A percentile compares a stretch with the other conserved stretches of the same genome.
Evolutionary conservation across 495 filamentous ascomycete genomes (phyloP).

Genomic region (Neurospora pannonica): DNA sequence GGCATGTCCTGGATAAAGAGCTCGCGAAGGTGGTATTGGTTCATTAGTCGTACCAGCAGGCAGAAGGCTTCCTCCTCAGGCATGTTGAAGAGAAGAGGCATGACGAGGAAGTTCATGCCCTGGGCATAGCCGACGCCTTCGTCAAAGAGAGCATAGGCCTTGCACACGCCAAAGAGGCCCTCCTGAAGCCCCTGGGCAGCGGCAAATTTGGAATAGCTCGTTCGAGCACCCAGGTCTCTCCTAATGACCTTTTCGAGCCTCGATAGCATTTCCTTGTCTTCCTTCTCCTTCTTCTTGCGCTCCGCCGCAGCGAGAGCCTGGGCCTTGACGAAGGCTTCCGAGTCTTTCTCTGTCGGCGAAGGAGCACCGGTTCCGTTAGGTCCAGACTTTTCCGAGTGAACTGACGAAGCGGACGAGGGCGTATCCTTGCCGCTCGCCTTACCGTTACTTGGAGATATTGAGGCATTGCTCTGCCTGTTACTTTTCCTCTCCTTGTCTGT

Average conservation of each 20-base stretch:
- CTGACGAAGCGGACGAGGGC: slow-evolving; percentile 68
- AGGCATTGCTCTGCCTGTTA: slow-evolving; percentile 43
- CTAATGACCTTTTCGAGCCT: slow-evolving; percentile 90
- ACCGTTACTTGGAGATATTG: slow-evolving; percentile 18
- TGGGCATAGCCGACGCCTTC: slow-evolving; percentile 93
- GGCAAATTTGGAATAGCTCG: slow-evolving; percentile 92
- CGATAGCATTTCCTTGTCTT: slow-evolving; percentile 56
- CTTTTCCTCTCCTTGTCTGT: slow-evolving; percentile 60
- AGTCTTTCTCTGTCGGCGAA: slow-evolving; percentile 53
- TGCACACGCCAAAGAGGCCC: slow-evolving; percentile 87
- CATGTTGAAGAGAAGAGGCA: slow-evolving; percentile 98
- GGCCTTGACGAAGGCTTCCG: slow-evolving; percentile 55
- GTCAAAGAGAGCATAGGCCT: slow-evolving; percentile 95
- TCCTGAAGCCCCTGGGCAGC: slow-evolving; percentile 85
- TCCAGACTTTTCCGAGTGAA: slow-evolving; percentile 71
- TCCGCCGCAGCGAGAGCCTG: slow-evolving; percentile 57
- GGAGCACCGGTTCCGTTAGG: slow-evolving; percentile 47
- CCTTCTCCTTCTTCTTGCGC: slow-evolving; percentile 64
- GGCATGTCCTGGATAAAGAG: slow-evolving; percentile 96
- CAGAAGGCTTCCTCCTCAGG: slow-evolving; percentile 95
- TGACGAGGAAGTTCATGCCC: slow-evolving; percentile 97
- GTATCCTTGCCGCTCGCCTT: slow-evolving; percentile 48
- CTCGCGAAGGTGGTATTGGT: slow-evolving; percentile 85
- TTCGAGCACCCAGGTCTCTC: slow-evolving; percentile 81
- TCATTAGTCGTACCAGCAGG: slow-evolving; percentile 89